Base-by-base conservation (phyloP, 2,329 filamentous ascomycete species). In the Epichloe coenophiala region DNA sequence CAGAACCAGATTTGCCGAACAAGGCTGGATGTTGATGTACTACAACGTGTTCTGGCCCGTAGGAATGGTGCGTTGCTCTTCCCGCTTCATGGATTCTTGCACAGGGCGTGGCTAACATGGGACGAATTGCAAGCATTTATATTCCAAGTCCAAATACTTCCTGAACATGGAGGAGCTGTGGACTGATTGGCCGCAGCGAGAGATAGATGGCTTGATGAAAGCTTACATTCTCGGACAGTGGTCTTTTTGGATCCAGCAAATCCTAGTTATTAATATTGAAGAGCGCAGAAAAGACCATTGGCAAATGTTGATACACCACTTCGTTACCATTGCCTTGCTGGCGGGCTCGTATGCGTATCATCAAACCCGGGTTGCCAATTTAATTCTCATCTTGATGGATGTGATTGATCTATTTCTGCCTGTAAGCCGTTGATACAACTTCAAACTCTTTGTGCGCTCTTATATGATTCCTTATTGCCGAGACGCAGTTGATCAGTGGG, bases 281-380 rank as follows among this genome's bases (percentile, higher is more conserved):
- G 87, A 94, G 69, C 81, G 86, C 57, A 80, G 93, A 61, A 97
- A 97, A 71, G 93, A 98, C 61, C 85, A 96, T 68, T 86, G 81
- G 72, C 91, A 97, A 68, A 97, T 97, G 93, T 81, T 97, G 58
- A 84, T 81, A 17, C 93, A 97, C 67, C 93, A 98, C 70, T 79
- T 96, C 63, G 82, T 97, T 64, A 98, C 93, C 19, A 87, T 83
- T 61, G 72, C 75, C 5, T 80, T 98, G 43, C 82, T 98, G 56
- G 81, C 82, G 51, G 77, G 82, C 35, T 91, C 86, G 56, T 97
- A 97, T 65, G 79, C 82, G 57, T 95, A 94, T 65, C 83, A 91
- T 62, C 83, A 88, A 63, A 94, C 85, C 51, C 84, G 86, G 45
- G 87, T 95, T 31, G 91, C 88, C 50, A 93, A 90, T 61, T 77